Evolutionary conservation across 306 rosid genomes (phyloP), one percentile per base, ranked within the genome.

Genomic region (Trichosanthes cucumerina): DNA sequence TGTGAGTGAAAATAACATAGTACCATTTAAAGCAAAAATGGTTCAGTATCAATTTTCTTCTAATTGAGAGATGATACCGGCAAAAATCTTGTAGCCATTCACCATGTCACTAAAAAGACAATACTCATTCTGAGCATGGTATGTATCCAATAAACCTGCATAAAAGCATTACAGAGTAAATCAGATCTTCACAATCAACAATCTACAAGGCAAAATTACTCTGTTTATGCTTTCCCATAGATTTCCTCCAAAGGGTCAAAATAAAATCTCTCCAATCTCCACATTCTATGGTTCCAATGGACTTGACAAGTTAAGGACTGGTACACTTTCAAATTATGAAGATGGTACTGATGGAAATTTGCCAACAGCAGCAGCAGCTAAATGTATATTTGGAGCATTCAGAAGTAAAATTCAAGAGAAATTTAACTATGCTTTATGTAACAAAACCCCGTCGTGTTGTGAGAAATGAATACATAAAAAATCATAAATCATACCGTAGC

Each of bases 121-220:
- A 80, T 95, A 92, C 88, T 95, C 99, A 53, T 95, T 92, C 84
- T 91, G 74, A 79, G 97, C 99, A 81, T 95, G 99, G 89, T 95
- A 92, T 14, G 96, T 88, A 47, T 90, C 86, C 93, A 91, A 86
- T 74, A 95, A 81, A 71, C 99, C 99, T 95, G 92, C 39, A 85
- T 41, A 81, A 72, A 75, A 73, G 24, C 43, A 52, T 66, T 84
- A 77, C 24, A 47, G 39, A 79, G 16, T 11, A 9, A 79, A 78
- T 78, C 54, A 87, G 70, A 53, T 75, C 57, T 38, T 78, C 54
- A 34, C 66, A 18, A 80, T 33, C 43, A 33, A 8, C 63, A 28
- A 19, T 50, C 50, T 8, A 6, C 16, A 10, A 8, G n/a, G n/a
- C 19, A 71, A 71, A 46, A 16, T 16, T 71, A 39, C 8, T 66